Percentiles rank a stretch among this genome's conserved stretches.
phyloP scores from a whole-genome alignment of 495 filamentous ascomycete species.

The Hyaloscypha variabilis region DNA sequence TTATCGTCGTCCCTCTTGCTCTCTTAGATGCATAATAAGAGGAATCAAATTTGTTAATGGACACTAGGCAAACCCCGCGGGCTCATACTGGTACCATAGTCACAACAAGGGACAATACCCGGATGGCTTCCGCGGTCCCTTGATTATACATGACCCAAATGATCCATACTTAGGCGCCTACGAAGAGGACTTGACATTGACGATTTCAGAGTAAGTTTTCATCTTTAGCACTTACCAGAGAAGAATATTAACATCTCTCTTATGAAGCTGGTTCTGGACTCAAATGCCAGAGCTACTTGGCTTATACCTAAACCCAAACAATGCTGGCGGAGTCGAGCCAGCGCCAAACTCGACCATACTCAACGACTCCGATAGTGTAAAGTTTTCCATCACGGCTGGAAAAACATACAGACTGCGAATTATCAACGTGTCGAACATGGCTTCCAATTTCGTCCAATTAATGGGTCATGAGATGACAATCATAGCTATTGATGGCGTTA shows the following conservation, averaged over 20 bases:
- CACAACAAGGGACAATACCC: conserved; percentile 16
- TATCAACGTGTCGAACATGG: conserved; percentile 67
- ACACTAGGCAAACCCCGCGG: conserved; percentile 9
- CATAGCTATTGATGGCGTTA: conserved; percentile 54
- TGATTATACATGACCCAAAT: conserved; percentile 70
- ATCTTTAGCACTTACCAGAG: no score
- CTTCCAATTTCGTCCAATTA: conserved; percentile 67
- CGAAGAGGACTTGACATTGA: no score
- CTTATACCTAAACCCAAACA: no score
- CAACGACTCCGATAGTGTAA: conserved; percentile 63
- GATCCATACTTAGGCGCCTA: no score
- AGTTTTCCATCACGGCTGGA: conserved; percentile 59
- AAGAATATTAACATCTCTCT: no score
- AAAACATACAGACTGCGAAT: conserved; percentile 80
- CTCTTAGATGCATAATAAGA: no score
- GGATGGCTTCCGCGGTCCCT: conserved; percentile 57
- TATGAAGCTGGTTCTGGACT: no score
- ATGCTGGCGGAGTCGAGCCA: no score
- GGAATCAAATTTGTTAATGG: no score
- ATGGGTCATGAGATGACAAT: conserved; percentile 66
- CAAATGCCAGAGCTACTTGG: no score
- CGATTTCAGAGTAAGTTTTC: no score
- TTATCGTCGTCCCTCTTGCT: no score
- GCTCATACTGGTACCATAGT: conserved; percentile 23
- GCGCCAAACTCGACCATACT: conserved; percentile 67